These are phyloP conservation scores for Lactifluus volemus DNA, from an alignment of 768 basidiomycete species.

Conservation along the genomic window DNA sequence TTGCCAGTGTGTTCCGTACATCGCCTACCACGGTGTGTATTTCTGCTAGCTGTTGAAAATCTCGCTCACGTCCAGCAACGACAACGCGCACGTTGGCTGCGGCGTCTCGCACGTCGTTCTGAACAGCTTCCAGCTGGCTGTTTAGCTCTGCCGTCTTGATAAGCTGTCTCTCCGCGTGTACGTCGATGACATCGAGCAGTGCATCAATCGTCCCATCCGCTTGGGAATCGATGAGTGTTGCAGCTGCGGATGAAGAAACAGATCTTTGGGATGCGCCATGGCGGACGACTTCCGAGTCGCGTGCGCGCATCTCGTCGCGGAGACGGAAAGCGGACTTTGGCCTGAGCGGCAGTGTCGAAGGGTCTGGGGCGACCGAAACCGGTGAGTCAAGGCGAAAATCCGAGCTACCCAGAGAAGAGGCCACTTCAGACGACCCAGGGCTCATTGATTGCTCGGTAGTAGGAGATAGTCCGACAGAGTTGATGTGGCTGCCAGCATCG, in stretches of 20 bases:
- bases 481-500: background rate
- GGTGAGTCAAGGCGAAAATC: constrained; percentile 11
- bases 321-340: constrained; percentile 20
- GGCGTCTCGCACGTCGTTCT: constrained; percentile 7
- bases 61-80: constrained; percentile 9
- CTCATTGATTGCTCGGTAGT: background rate
- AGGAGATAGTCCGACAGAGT: background rate
- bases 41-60: constrained; percentile 17
- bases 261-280: background rate
- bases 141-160: constrained; percentile 13
- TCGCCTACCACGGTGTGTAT: constrained; percentile 5
- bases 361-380: constrained; percentile 9
- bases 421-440: background rate
- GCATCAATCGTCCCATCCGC: constrained; percentile 1
- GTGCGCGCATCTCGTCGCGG: constrained; percentile 18
- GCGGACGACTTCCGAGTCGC: background rate
- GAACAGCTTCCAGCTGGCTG: constrained; percentile 7
- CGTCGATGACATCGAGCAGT: constrained; percentile 15
- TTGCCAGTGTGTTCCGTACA: background rate
- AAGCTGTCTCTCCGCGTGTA: constrained; percentile 18
- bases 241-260: background rate
- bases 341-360: background rate
- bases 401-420: background rate
- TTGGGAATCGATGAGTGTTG: constrained; percentile 4
- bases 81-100: constrained; percentile 7